Evolutionary conservation across 805 yeast genomes (phyloP), one percentile per base, ranked within the genome.

Genomic region (Yueomyces sp.): DNA sequence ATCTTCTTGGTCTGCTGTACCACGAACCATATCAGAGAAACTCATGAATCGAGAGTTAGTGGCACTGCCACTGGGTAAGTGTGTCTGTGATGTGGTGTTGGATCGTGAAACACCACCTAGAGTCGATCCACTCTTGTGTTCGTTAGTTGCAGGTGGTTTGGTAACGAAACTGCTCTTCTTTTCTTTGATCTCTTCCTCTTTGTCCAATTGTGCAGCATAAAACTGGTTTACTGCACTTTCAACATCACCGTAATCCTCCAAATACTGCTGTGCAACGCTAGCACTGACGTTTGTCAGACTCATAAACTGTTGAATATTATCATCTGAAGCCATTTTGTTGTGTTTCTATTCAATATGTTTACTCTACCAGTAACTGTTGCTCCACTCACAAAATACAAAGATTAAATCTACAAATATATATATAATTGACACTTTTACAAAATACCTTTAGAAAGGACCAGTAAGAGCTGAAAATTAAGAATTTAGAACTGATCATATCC

Each of bases 1-100:
- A 38, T 66, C 74, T 19, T 66, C 67, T 8, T 65, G 73, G 28
- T 62, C 63, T 26, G 60, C 59, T 39, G 65, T 62, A 9, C 51
- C 62, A 42, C 59, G 57, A 6, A 62, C 52, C 54, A 68, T 50
- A 45, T 68, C 66, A 31, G 65, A 57, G 42, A 68, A 67, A 38
- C 66, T 60, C 57, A 64, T 66, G 46, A 67, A 67, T 38, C 53
- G 61, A n/a, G 63, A 49, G 8, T 49, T 48, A 19, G 36, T 40
- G 36, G 39, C 40, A 32, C 40, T 41, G 26, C 39, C 31, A 28
- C 39, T 26, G 19, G 19, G 19, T 19, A 19, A 19, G 2, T 19
- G 19, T 19, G 19, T 19, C 19, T 31, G 34, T 31, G 34, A 31
- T 31, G 34, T 31, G 34, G 34, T n/a, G 5, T 28, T 40, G 12